A percentile compares a stretch with the other conserved stretches of the same genome.
Conservation (phyloP, 2,329 filamentous ascomycete species). For the Colletotrichum eremochloae region DNA sequence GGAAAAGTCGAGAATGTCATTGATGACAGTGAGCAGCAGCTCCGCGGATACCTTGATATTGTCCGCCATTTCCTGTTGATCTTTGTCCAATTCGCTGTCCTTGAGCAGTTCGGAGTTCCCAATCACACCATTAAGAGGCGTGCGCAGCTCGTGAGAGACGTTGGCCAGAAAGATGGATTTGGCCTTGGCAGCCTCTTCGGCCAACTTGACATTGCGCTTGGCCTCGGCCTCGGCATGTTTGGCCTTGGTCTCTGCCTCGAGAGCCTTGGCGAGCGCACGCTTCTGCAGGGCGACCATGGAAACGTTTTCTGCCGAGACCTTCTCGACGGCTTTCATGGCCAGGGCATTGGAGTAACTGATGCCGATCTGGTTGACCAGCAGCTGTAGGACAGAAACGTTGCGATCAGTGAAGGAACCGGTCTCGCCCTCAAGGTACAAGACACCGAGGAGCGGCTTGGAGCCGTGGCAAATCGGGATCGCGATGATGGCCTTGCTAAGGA, state of each 20-base stretch:
- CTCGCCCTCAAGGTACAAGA: constrained; percentile 81
- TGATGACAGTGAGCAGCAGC: constrained; percentile 90
- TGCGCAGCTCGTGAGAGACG: constrained; percentile 85
- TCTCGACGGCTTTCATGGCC: constrained; percentile 78
- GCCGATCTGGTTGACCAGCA: constrained; percentile 84
- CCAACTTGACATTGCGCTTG: constrained; percentile 82
- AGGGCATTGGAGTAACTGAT: constrained; percentile 79
- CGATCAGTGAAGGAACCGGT: constrained; percentile 83
- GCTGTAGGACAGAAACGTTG: constrained; percentile 74
- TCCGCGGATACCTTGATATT: constrained; percentile 90
- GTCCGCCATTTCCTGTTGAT: constrained; percentile 88
- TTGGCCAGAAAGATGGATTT: constrained; percentile 86
- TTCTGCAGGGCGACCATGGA: constrained; percentile 85
- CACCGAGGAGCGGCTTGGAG: constrained; percentile 76
- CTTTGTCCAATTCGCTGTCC: constrained; percentile 79
- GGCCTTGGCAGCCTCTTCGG: constrained; percentile 85
- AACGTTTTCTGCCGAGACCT: constrained; percentile 82
- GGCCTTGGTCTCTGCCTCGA: constrained; percentile 80
- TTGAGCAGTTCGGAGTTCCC: constrained; percentile 88
- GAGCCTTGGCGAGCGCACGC: constrained; percentile 77
- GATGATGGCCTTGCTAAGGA: constrained; percentile 80
- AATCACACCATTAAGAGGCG: constrained; percentile 88
- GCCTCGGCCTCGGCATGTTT: constrained; percentile 83
- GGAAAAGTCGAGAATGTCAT: constrained; percentile 95
- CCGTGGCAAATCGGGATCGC: constrained; percentile 85